Percentiles rank a stretch among this genome's conserved stretches.
Conservation (phyloP, 495 filamentous ascomycete species). For the Aspergillus nanangensis region DNA sequence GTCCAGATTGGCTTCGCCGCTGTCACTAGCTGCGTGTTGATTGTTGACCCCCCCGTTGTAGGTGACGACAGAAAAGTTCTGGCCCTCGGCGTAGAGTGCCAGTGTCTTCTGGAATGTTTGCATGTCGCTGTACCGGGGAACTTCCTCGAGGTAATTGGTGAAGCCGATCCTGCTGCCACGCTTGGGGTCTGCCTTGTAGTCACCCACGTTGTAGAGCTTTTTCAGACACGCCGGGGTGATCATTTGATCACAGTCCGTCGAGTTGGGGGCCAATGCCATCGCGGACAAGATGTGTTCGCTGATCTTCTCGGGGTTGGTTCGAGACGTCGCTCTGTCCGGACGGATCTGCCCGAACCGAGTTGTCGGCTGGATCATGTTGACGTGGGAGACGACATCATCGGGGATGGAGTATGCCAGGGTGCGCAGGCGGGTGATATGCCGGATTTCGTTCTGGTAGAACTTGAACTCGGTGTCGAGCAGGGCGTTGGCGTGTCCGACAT, state of each 20-base stretch:
- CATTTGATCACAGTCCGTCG: slow-evolving; percentile 27
- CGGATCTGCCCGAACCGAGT: slow-evolving; percentile 50
- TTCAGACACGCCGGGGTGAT: slow-evolving; percentile 59
- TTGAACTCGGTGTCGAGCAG: slow-evolving; percentile 55
- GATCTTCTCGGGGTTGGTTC: slow-evolving; percentile 19
- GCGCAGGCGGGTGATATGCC: slow-evolving; percentile 44
- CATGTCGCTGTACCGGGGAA: slow-evolving; percentile 58
- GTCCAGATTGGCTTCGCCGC: slow-evolving; percentile 73
- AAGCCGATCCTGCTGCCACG: slow-evolving; percentile 53
- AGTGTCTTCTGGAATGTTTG: slow-evolving; percentile 48
- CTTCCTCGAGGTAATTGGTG: slow-evolving; percentile 65
- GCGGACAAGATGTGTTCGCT: slow-evolving; percentile 18
- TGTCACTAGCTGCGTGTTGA: slow-evolving; percentile 42
- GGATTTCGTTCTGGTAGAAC: slow-evolving; percentile 42
- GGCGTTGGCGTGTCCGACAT: slow-evolving; percentile 48
- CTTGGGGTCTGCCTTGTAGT: slow-evolving; percentile 37
- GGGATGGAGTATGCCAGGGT: slow-evolving; percentile 60
- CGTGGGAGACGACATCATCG: slow-evolving; percentile 36
- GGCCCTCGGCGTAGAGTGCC: slow-evolving; percentile 46
- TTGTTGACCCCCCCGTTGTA: slow-evolving; percentile 55
- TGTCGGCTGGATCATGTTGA: slow-evolving; percentile 54
- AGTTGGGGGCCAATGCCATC: slow-evolving; percentile 13
- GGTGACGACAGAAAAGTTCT: slow-evolving; percentile 61
- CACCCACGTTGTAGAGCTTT: slow-evolving; percentile 55
- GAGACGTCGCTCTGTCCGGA: slow-evolving; percentile 29